A percentile compares a stretch with the other conserved stretches of the same genome.
These are phyloP conservation scores for Primulina huaijiensis DNA, from an alignment of 257 asterid genomes.

Conservation along the genomic window DNA sequence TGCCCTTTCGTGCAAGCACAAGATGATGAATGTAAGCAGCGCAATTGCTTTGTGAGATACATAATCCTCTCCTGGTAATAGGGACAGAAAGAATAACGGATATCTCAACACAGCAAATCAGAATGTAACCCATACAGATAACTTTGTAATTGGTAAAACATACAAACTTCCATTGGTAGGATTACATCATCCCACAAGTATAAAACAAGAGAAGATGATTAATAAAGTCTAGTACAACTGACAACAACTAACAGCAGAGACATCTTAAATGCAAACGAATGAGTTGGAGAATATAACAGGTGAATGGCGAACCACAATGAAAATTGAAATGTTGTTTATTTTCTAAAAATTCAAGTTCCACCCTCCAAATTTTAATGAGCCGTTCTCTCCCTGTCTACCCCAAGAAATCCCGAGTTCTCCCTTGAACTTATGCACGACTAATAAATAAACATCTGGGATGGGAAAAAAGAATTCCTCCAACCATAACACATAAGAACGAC, in stretches of 20 bases:
- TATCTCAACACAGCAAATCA: neutral
- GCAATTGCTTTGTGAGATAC: conserved; percentile 73
- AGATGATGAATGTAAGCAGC: conserved; percentile 82
- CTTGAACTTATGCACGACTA: no score
- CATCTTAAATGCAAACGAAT: neutral
- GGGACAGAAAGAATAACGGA: conserved; percentile 23
- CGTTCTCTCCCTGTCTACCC: neutral
- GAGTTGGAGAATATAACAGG: neutral
- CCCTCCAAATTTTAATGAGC: neutral
- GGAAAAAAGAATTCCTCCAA: neutral
- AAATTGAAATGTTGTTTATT: no score
- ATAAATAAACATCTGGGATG: neutral
- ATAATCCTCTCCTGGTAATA: conserved; percentile 42
- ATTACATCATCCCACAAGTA: neutral
- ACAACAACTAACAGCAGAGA: neutral
- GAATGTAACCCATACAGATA: neutral
- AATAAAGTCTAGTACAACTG: neutral
- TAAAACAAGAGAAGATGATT: neutral
- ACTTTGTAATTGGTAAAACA: neutral
- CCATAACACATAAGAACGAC: no score
- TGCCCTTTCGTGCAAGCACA: conserved; percentile 89
- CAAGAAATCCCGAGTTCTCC: no score
- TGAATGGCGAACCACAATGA: neutral
- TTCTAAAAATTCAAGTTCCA: neutral
- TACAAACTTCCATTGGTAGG: neutral